These are phyloP conservation scores for Neurospora sp. DNA, from an alignment of 2,329 filamentous ascomycete species.

Conservation along the genomic window DNA sequence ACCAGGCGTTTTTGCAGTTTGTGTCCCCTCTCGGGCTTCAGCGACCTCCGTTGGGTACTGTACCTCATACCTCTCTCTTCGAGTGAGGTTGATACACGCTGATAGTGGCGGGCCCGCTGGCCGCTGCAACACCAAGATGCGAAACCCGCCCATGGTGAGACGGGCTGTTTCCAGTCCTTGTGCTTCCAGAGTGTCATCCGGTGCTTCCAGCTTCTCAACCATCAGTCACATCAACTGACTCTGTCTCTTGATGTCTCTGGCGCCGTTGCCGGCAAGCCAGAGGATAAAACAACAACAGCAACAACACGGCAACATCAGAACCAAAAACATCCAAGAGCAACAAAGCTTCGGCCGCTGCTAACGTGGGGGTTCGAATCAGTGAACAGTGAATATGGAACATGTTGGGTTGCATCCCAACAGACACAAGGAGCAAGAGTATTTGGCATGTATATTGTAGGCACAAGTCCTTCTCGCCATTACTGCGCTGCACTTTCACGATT, in stretches of 20 bases:
- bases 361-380: not conserved
- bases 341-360: not conserved
- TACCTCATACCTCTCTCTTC: slow-evolving; percentile 2
- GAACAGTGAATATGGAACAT: not conserved
- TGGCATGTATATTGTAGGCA: slow-evolving; percentile 3
- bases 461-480: not conserved
- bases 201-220: not conserved
- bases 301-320: not conserved
- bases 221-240: slow-evolving; percentile 3
- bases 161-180: slow-evolving; percentile 7
- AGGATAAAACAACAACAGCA: not conserved
- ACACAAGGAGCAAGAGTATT: slow-evolving; percentile 1
- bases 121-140: slow-evolving; percentile 2
- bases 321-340: not conserved
- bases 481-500: not conserved
- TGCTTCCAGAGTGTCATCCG: slow-evolving; percentile 6
- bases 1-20: slow-evolving; percentile 15
- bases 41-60: slow-evolving; percentile 5
- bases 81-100: slow-evolving; percentile 6
- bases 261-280: slow-evolving; percentile 1
- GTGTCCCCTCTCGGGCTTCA: slow-evolving; percentile 10
- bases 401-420: not conserved
- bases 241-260: slow-evolving; percentile 1
- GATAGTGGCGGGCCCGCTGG: not conserved
- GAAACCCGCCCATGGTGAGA: slow-evolving; percentile 13